Evolutionary conservation across 768 basidiomycete species (phyloP).

Genomic region (Pleurotus sapidus): DNA sequence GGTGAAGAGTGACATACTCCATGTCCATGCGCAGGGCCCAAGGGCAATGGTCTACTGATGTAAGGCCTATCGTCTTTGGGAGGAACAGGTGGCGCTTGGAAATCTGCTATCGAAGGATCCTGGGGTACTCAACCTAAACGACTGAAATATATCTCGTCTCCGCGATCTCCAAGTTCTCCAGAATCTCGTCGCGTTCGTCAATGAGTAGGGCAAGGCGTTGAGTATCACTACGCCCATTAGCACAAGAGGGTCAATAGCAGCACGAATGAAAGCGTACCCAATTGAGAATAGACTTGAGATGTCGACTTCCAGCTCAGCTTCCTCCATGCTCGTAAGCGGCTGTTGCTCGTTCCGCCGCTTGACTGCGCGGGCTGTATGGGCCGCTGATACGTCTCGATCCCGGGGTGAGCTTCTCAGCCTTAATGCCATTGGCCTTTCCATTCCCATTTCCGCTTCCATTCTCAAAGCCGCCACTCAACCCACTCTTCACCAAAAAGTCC

Average conservation of each 20-base stretch:
- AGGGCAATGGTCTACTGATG: constrained; percentile 68
- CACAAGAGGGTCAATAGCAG: constrained; percentile 2
- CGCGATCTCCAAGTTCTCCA: constrained; percentile 80
- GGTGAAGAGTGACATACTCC: constrained; percentile 18
- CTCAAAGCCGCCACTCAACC: constrained; percentile 60
- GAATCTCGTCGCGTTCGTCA: constrained; percentile 69
- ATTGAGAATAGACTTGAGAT: constrained; percentile 74
- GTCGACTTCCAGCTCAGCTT: constrained; percentile 54
- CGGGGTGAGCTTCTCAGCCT: constrained; percentile 3
- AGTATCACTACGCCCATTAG: constrained; percentile 52
- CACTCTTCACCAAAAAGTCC: constrained; percentile 61
- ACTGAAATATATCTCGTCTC: constrained; percentile 76
- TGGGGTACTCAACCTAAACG: constrained; percentile 72
- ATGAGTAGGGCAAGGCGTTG: constrained; percentile 64
- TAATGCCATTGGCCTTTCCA: constrained; percentile 22
- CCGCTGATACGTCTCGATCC: constrained; percentile 9
- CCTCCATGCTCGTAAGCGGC: constrained; percentile 39
- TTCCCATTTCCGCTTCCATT: constrained; percentile 20
- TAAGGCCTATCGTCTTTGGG: constrained; percentile 42
- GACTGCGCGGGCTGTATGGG: not conserved
- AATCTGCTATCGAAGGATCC: constrained; percentile 67
- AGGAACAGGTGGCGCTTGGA: constrained; percentile 37
- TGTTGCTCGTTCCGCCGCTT: constrained; percentile 35
- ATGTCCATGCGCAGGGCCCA: constrained; percentile 33
- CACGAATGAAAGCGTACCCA: constrained; percentile 42